Evolutionary conservation across 805 yeast genomes (phyloP), one percentile per base, ranked within the genome.

Genomic region (Myxozyma neglecta): DNA sequence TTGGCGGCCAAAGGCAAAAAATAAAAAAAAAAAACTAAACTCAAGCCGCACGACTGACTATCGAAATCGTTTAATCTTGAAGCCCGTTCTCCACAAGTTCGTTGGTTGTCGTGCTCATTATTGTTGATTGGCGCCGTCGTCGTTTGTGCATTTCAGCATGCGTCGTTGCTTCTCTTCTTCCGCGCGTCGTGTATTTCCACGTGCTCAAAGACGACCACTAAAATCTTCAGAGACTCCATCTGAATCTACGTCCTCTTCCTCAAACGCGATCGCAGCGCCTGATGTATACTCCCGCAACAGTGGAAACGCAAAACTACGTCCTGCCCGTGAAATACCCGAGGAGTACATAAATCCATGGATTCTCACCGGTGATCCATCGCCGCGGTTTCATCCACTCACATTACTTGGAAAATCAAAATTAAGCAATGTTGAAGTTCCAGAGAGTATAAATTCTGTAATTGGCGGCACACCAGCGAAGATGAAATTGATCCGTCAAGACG

Each of bases 401-500:
- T 13, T 47, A n/a, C 48, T 62, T 1, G 66, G 66, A 29, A 55
- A 56, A 36, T 35, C 64, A 16, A 10, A 40, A n/a, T 51, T 62
- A 18, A 46, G 58, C 13, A 48, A 58, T 16, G 47, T 62, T 18
- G 50, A 53, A 29, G 20, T 62, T 4, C 60, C 66, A 6, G 53
- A 32, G 20, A 37, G 47, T 13, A 39, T 62, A 29, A 43, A 24
- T n/a, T 29, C 16, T 5, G 49, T 59, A 39, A 43, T 62, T 45
- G 66, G 65, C 13, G 65, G 65, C 24, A 18, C 50, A 10, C 59
- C 64, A 57, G 58, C 52, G 34, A 45, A 58, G 8, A 61, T 61
- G 61, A 61, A 61, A 36, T 24, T 43, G 35, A 32, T 61, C 35
- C 42, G 65, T 29, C 43, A 42, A 10, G 46, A 40, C 35, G 65